A percentile compares a stretch with the other conserved stretches of the same genome.
Conservation (phyloP, 2,329 filamentous ascomycete genomes). For the Fusarium nisikadoi region DNA sequence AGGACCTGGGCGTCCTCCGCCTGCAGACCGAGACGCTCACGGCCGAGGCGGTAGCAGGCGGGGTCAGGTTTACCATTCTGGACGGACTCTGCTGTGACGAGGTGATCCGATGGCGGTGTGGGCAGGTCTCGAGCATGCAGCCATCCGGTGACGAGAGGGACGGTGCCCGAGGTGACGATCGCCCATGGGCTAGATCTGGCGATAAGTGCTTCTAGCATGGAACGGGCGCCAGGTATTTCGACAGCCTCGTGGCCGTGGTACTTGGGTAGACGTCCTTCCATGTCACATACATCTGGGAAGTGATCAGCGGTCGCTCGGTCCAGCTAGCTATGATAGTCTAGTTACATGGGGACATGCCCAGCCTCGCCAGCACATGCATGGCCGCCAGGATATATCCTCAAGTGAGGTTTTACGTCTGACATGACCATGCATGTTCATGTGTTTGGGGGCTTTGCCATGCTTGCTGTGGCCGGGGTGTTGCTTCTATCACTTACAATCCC, state of each 20-base stretch:
- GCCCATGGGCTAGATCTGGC: constrained; percentile 77
- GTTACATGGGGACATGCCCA: neutral
- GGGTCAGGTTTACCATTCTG: constrained; percentile 81
- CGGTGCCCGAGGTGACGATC: constrained; percentile 82
- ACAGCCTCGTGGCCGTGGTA: constrained; percentile 80
- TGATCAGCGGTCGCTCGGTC: constrained; percentile 22
- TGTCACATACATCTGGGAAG: constrained; percentile 75
- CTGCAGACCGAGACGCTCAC: constrained; percentile 66
- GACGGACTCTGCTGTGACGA: constrained; percentile 82
- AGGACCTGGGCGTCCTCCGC: constrained; percentile 65
- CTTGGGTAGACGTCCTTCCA: constrained; percentile 82
- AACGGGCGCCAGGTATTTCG: constrained; percentile 85
- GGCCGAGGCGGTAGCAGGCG: constrained; percentile 76
- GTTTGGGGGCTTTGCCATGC: neutral
- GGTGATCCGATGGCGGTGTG: constrained; percentile 63
- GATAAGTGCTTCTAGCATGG: constrained; percentile 75
- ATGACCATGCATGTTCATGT: neutral
- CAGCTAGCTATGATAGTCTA: constrained; percentile 4
- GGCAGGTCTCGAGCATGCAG: constrained; percentile 73
- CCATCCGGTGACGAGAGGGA: constrained; percentile 77
- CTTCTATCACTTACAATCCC: constrained; percentile 78
- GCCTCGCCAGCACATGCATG: neutral
- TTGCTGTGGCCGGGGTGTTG: neutral
- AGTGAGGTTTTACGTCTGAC: constrained; percentile 6
- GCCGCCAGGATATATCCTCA: neutral